Percentiles rank a stretch among this genome's conserved stretches.
Conservation (phyloP, 1,284 basidiomycete species). For the Apiotrichum akiyoshidainum region DNA sequence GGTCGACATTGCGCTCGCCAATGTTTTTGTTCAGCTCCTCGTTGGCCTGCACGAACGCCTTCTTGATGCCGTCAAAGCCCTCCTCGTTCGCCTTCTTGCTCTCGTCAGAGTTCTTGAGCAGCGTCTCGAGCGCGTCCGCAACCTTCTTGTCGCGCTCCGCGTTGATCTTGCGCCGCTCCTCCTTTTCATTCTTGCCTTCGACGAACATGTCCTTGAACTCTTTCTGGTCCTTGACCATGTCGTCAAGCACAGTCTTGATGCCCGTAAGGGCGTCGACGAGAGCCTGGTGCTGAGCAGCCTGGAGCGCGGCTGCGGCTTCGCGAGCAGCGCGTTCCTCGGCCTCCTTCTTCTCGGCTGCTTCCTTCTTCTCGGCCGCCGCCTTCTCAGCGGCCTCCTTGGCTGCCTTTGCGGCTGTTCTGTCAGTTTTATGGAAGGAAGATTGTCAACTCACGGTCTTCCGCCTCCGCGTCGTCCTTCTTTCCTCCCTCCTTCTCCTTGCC, state of each 20-base stretch:
- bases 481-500: neutral
- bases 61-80: conserved; percentile 27
- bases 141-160: conserved; percentile 4
- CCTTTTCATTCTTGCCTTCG: neutral
- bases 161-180: conserved; percentile 1
- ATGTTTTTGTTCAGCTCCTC: conserved; percentile 22
- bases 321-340: neutral
- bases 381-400: neutral
- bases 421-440: neutral
- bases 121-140: neutral
- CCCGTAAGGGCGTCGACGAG: neutral
- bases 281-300: neutral
- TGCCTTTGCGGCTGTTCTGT: neutral
- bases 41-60: conserved; percentile 3
- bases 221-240: conserved; percentile 1
- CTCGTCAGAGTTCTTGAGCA: conserved; percentile 2
- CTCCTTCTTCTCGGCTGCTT: neutral
- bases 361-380: neutral
- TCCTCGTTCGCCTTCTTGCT: conserved; percentile 35
- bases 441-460: neutral
- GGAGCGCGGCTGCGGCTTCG: neutral
- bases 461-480: neutral
- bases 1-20: conserved; percentile 41
- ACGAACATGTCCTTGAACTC: conserved; percentile 5
- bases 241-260: conserved; percentile 1